These are phyloP conservation scores for Globisporangium cystogenes DNA, from an alignment of 352 stramenopile species.

Conservation along the genomic window DNA sequence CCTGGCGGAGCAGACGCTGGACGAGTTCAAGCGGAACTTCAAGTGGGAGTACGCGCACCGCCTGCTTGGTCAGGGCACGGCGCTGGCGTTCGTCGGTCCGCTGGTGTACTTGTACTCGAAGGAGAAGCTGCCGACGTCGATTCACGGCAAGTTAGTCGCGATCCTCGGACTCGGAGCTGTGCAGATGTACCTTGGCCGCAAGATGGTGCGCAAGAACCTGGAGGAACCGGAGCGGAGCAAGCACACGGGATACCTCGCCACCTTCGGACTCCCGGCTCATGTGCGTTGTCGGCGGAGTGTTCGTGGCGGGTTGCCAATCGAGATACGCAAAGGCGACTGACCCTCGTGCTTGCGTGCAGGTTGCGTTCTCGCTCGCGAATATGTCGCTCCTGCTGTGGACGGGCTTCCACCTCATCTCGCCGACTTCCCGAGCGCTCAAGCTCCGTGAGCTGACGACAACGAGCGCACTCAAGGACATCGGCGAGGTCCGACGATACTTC, in stretches of 20 bases:
- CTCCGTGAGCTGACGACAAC: slow-evolving; percentile 44
- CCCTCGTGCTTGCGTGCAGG: slow-evolving; percentile 17
- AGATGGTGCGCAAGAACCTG: slow-evolving; percentile 42
- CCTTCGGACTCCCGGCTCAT: slow-evolving; percentile 39
- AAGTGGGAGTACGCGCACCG: slow-evolving; percentile 90
- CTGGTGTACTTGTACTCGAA: slow-evolving; percentile 89
- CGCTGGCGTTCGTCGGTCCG: slow-evolving; percentile 86
- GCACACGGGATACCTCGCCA: slow-evolving; percentile 12
- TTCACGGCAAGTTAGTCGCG: slow-evolving; percentile 36
- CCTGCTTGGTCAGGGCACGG: slow-evolving; percentile 90
- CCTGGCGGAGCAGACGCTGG: slow-evolving; percentile 59
- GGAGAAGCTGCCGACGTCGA: slow-evolving; percentile 48
- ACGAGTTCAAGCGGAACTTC: slow-evolving; percentile 97
- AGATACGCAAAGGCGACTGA: background rate
- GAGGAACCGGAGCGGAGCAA: slow-evolving; percentile 16
- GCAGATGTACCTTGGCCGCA: slow-evolving; percentile 46
- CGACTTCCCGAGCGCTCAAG: slow-evolving; percentile 41
- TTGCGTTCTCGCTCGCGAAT: slow-evolving; percentile 52
- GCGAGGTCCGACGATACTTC: slow-evolving; percentile 44
- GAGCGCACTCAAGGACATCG: slow-evolving; percentile 43
- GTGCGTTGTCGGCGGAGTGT: slow-evolving; percentile 22
- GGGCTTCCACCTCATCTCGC: slow-evolving; percentile 47
- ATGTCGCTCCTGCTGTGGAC: slow-evolving; percentile 62
- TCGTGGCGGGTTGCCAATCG: background rate
- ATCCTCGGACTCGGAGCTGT: slow-evolving; percentile 33